A percentile compares a stretch with the other conserved stretches of the same genome.
Evolutionary conservation across 192 early-diverging fungal genomes (phyloP).

Genomic region (Podila minutissima): DNA sequence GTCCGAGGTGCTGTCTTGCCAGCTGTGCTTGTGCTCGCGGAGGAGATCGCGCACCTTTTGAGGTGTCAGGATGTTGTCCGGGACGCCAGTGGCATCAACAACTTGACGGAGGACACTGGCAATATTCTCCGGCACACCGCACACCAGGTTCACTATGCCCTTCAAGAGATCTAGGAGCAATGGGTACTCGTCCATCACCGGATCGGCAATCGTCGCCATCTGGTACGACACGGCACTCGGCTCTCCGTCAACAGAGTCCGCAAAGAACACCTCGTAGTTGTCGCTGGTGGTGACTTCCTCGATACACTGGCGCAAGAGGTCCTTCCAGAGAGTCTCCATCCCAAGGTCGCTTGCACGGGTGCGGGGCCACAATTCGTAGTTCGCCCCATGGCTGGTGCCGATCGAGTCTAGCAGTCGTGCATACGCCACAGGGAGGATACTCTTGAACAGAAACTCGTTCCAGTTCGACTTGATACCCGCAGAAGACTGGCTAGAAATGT

Average conservation of each 20-base stretch:
- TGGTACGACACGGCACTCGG: background rate
- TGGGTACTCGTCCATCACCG: slow-evolving; percentile 1
- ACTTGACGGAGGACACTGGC: background rate
- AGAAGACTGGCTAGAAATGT: slow-evolving; percentile 12
- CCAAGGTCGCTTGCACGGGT: slow-evolving; percentile 6
- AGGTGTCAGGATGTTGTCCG: slow-evolving; percentile 16
- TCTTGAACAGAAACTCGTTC: slow-evolving; percentile 39
- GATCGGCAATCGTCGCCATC: slow-evolving; percentile 8
- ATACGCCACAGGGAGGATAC: slow-evolving; percentile 22
- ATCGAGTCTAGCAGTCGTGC: slow-evolving; percentile 22
- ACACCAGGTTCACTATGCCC: background rate
- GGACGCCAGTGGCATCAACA: background rate
- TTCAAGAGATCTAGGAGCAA: slow-evolving; percentile 13
- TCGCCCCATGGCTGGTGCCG: slow-evolving; percentile 5
- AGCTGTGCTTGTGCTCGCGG: slow-evolving; percentile 1
- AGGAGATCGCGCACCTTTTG: slow-evolving; percentile 3
- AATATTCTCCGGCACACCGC: slow-evolving; percentile 6
- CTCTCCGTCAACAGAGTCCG: background rate
- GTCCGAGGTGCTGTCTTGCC: background rate
- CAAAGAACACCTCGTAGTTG: slow-evolving; percentile 12
- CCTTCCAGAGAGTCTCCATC: slow-evolving; percentile 14
- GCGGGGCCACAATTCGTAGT: slow-evolving; percentile 19
- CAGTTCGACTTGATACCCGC: slow-evolving; percentile 37
- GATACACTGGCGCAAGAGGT: background rate
- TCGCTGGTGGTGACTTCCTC: background rate